Percentiles rank a stretch among this genome's conserved stretches.
These are phyloP conservation scores for Fusarium haematococcum DNA, from an alignment of 2,329 filamentous ascomycete species.

Conservation along the genomic window DNA sequence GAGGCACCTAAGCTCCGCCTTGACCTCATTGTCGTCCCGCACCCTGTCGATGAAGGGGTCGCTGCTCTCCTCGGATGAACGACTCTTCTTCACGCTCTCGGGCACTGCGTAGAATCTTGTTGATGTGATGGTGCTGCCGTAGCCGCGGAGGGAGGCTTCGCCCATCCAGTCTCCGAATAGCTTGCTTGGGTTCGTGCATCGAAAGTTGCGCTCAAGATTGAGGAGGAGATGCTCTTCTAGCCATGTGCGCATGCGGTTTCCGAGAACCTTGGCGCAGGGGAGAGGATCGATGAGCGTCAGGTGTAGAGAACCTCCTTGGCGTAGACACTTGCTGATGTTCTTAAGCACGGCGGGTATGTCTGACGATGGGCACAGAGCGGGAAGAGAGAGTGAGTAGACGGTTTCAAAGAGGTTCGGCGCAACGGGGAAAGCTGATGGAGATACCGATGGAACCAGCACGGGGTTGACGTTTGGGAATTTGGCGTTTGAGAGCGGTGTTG, in stretches of 20 bases:
- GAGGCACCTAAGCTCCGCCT: constrained; percentile 62
- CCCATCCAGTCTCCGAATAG: constrained; percentile 70
- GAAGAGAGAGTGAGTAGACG: constrained; percentile 66
- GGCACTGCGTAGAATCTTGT: constrained; percentile 62
- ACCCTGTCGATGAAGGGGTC: constrained; percentile 40
- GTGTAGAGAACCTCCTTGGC: constrained; percentile 66
- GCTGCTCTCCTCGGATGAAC: constrained; percentile 17
- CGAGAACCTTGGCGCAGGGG: constrained; percentile 66
- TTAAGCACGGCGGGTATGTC: constrained; percentile 68
- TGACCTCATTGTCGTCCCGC: constrained; percentile 47
- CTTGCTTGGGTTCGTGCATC: constrained; percentile 69
- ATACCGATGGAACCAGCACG: constrained; percentile 53
- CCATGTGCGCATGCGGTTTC: constrained; percentile 70
- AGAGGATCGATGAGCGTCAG: constrained; percentile 73
- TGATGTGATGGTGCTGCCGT: constrained; percentile 60
- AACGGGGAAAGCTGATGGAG: constrained; percentile 51
- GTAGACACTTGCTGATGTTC: constrained; percentile 67
- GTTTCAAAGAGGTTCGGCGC: constrained; percentile 59
- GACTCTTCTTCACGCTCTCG: constrained; percentile 39
- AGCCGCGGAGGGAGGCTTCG: constrained; percentile 63
- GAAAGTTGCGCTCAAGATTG: constrained; percentile 69
- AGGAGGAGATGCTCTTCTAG: constrained; percentile 70
- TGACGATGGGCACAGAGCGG: constrained; percentile 66
- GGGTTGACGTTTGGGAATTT: constrained; percentile 56
- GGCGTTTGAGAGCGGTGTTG: constrained; percentile 52